These are phyloP conservation scores for Lanmaoa rubissima DNA, from an alignment of 768 basidiomycete species.

Conservation along the genomic window DNA sequence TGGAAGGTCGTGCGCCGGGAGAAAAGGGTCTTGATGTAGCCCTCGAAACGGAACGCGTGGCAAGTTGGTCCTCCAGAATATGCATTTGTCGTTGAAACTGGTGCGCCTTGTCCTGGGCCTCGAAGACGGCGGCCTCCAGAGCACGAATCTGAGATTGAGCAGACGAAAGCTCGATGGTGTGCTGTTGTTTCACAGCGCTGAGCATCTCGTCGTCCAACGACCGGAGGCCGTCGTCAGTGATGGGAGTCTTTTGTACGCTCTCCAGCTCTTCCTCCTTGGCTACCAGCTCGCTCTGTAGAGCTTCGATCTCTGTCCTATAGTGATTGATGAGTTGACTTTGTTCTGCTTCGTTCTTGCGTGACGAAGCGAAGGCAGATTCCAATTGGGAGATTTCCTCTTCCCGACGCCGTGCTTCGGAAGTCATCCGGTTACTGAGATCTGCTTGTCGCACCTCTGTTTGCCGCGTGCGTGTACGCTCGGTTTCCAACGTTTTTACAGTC, in stretches of 20 bases:
- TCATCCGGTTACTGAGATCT: slow-evolving; percentile 59
- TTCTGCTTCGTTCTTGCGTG: slow-evolving; percentile 51
- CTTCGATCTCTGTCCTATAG: slow-evolving; percentile 69
- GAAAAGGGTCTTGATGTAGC: slow-evolving; percentile 47
- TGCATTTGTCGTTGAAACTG: slow-evolving; percentile 65
- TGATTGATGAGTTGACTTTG: slow-evolving; percentile 60
- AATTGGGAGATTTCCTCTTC: slow-evolving; percentile 53
- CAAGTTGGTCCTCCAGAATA: slow-evolving; percentile 64
- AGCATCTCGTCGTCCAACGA: slow-evolving; percentile 77
- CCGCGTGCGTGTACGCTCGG: slow-evolving; percentile 59
- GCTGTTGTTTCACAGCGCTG: slow-evolving; percentile 65
- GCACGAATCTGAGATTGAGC: slow-evolving; percentile 78
- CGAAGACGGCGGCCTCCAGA: slow-evolving; percentile 70
- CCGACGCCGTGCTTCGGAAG: slow-evolving; percentile 43
- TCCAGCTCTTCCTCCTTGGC: slow-evolving; percentile 68
- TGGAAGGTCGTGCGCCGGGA: slow-evolving; percentile 45
- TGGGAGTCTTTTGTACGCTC: slow-evolving; percentile 45
- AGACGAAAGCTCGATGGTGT: slow-evolving; percentile 75
- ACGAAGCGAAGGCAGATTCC: slow-evolving; percentile 52
- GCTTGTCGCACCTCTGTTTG: slow-evolving; percentile 53
- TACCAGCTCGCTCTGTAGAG: slow-evolving; percentile 58
- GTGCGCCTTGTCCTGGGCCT: slow-evolving; percentile 69
- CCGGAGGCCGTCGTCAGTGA: slow-evolving; percentile 40
- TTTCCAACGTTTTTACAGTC: slow-evolving; percentile 57
- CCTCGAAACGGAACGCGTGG: slow-evolving; percentile 43